phyloP scores from a whole-genome alignment of 148 eudicot species.

The Agrostemma githago region DNA sequence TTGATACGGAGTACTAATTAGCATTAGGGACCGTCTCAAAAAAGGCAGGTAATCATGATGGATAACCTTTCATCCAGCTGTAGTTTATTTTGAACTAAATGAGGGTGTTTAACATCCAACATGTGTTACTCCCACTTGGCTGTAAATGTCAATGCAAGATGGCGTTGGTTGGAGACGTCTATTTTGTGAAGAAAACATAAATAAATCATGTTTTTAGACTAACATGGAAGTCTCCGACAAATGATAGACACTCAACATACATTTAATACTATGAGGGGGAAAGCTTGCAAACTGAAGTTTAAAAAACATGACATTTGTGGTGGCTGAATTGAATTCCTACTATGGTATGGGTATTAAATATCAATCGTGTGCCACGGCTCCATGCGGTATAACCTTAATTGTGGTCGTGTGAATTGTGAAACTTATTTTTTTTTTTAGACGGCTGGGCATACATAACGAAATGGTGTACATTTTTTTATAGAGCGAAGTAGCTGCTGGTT shows the following conservation, averaged over 20 bases:
- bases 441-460: not conserved
- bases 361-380: not conserved
- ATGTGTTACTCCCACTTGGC: not conserved
- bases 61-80: too few species aligned
- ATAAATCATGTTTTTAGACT: not conserved
- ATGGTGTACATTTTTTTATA: not conserved
- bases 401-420: not conserved
- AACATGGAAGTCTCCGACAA: not conserved
- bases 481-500: not conserved
- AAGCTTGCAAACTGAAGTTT: not conserved
- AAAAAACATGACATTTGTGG: not conserved
- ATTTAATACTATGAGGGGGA: not conserved
- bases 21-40: too few species aligned
- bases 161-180: not conserved
- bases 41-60: not conserved
- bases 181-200: not conserved
- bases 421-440: not conserved
- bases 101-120: too few species aligned
- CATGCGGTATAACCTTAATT: not conserved
- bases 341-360: not conserved
- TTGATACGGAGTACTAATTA: too few species aligned
- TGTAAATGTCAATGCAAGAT: not conserved
- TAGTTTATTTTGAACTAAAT: too few species aligned
- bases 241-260: not conserved
- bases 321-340: not conserved